Evolutionary conservation across 2,329 filamentous ascomycete species (phyloP), one percentile per base, ranked within the genome.

Genomic region (Apiospora saccharicola): DNA sequence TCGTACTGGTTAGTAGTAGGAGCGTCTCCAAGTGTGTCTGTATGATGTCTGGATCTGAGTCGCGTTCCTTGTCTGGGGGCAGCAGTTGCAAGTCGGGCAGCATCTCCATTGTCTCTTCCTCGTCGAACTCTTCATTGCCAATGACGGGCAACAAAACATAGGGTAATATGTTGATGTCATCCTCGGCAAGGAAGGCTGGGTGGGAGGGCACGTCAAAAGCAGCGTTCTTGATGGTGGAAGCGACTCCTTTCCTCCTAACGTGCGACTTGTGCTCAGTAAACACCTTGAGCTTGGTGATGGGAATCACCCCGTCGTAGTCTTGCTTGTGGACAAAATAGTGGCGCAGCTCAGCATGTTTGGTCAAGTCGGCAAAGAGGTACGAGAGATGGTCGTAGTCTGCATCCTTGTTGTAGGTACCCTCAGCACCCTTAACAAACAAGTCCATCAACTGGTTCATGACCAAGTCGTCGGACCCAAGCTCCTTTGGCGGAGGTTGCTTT

Each of bases 391-490:
- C 95, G 81, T 91, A 98, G 82, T 96, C 89, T 73, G 95, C 95
- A 37, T 92, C 82, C 79, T 93, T 92, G 86, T 98, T 98, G 82
- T 96, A 95, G 13, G 88, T 86, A 34, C 93, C 93, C 74, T 93
- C 91, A 30, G 94, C 91, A 26, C 96, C 96, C 84, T 96, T 97
- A 80, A 98, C 96, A 80, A 99, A 99, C 77, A 97, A 92, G 81
- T 98, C 96, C 81, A 99, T 90, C 43, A 99, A 86, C 82, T 98
- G 96, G 81, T 98, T 95, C 77, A 98, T 90, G 5, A 94, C 91
- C 72, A 90, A 87, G 47, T 91, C 88, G 53, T 94, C 93, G 1
- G 90, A 92, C 7, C 90, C 91, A 8, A 98, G 88, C n/a, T 87
- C 86, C 71, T 91, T 89, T 2, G 94, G 93, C 0, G 92, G 82